Evolutionary conservation across 163 green algal genomes (phyloP), one percentile per base, ranked within the genome.

Genomic region (Coccomyxa subellipsoidea): DNA sequence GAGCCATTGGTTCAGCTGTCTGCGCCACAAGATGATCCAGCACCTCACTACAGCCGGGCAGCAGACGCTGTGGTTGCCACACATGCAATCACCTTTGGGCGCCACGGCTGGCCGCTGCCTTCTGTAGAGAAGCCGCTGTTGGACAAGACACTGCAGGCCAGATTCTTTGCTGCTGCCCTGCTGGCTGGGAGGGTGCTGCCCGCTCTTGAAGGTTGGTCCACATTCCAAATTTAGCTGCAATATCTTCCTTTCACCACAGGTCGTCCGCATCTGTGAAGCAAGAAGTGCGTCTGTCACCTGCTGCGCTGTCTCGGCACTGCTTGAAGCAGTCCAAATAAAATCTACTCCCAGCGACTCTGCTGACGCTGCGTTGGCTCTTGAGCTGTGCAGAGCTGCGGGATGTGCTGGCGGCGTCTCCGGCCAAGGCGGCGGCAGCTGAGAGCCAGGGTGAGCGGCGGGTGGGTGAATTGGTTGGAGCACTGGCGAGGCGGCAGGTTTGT

Each of bases 41-140:
- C 89, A 5, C 90, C 92, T 29, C 76, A 82, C 32, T 97, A 94
- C 83, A 78, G 69, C 27, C 76, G 82, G 0, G 54, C 73, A 1
- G 18, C 47, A 0, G 93, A 97, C 82, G 70, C 78, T 1, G 91
- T 97, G 27, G 40, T 94, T 4, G 81, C 78, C 35, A 93, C 86
- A 85, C 90, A 84, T 35, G 54, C 69, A 37, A 78, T 82, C n/a
- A 77, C 80, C 0, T 98, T 96, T 87, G 94, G 95, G 2, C 84
- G 73, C 34, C 93, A 93, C 76, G 80, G 32, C 29, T 98, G 96
- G 96, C 69, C 86, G 69, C 89, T 99, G 80, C 96, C 95, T 18
- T 86, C 84, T 10, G 38, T 88, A 31, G 35, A 85, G 12, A 70
- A 76, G 12, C 73, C 38, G 34, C 87, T 91, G 79, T 85, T 85